Evolutionary conservation across 2,329 filamentous ascomycete species (phyloP).

Genomic region (Aspergillus ustus): DNA sequence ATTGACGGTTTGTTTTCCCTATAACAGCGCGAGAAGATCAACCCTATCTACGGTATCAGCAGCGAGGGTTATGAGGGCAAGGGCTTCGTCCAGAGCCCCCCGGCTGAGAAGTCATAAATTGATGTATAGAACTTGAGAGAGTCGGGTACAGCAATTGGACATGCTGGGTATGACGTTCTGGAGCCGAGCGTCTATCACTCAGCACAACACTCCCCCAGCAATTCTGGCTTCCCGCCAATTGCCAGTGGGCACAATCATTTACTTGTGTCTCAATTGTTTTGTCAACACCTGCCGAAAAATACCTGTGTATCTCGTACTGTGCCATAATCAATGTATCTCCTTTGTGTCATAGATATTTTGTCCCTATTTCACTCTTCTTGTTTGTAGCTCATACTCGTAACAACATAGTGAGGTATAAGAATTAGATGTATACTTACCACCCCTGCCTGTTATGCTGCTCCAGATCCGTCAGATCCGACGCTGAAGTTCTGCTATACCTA

Average conservation of each 20-base stretch:
- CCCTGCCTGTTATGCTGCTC: neutral
- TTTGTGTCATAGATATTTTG: constrained; percentile 45
- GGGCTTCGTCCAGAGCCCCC: constrained; percentile 73
- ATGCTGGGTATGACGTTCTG: constrained; percentile 21
- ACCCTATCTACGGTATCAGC: constrained; percentile 83
- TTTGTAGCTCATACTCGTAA: neutral
- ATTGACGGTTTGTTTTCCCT: constrained; percentile 24
- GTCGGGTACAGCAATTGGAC: constrained; percentile 31
- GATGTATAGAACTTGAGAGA: constrained; percentile 27
- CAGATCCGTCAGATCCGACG: neutral
- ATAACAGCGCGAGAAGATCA: constrained; percentile 75
- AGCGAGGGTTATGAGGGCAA: constrained; percentile 78
- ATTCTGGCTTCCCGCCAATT: constrained; percentile 24
- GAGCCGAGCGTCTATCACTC: constrained; percentile 15
- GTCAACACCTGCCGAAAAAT: constrained; percentile 38
- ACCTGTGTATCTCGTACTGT: constrained; percentile 49
- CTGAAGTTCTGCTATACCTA: neutral
- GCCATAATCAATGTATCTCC: constrained; percentile 50
- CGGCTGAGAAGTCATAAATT: constrained; percentile 45
- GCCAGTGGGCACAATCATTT: constrained; percentile 24
- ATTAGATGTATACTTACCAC: neutral
- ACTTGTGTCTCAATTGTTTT: constrained; percentile 34
- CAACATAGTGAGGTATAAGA: neutral
- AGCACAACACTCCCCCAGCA: constrained; percentile 21
- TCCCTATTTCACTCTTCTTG: constrained; percentile 18